These are phyloP conservation scores for Biscogniauxia marginata DNA, from an alignment of 2,329 filamentous ascomycete genomes.

Conservation along the genomic window DNA sequence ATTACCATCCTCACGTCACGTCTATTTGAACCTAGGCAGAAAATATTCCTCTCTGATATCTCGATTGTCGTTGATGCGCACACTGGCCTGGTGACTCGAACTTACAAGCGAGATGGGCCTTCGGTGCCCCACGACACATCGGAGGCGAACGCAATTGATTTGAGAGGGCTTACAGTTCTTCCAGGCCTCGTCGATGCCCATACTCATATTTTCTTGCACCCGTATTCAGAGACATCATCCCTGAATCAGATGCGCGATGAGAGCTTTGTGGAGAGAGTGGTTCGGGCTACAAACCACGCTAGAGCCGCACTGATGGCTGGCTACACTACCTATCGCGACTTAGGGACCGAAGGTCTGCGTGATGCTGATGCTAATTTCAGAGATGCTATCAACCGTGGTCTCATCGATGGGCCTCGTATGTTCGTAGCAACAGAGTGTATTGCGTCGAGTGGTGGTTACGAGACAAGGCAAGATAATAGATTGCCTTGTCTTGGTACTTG, in stretches of 20 bases:
- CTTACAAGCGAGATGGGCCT: slow-evolving; percentile 14
- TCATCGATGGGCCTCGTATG: slow-evolving; percentile 53
- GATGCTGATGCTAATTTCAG: slow-evolving; percentile 50
- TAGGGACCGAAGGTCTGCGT: slow-evolving; percentile 52
- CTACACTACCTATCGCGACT: slow-evolving; percentile 58
- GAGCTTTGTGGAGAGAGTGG: slow-evolving; percentile 53
- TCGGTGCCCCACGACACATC: slow-evolving; percentile 9
- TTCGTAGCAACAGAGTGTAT: slow-evolving; percentile 54
- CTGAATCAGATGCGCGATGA: slow-evolving; percentile 55
- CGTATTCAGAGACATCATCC: slow-evolving; percentile 37
- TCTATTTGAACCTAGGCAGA: slow-evolving; percentile 28
- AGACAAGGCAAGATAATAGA: slow-evolving; percentile 46
- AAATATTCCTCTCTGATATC: slow-evolving; percentile 19
- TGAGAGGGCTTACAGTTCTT: slow-evolving; percentile 51
- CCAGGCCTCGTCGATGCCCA: slow-evolving; percentile 56
- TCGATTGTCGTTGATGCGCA: slow-evolving; percentile 21
- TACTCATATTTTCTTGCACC: slow-evolving; percentile 56
- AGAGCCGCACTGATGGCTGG: slow-evolving; percentile 53
- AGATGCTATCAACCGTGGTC: slow-evolving; percentile 52
- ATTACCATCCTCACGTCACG: slow-evolving; percentile 25
- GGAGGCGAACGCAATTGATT: slow-evolving; percentile 40
- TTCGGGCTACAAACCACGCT: slow-evolving; percentile 53
- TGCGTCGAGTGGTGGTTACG: slow-evolving; percentile 50
- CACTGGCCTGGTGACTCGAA: slow-evolving; percentile 25
- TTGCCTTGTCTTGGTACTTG: slow-evolving; percentile 28